Evolutionary conservation across 2,329 filamentous ascomycete species (phyloP), one percentile per base, ranked within the genome.

Genomic region (Canariomyces notabilis): DNA sequence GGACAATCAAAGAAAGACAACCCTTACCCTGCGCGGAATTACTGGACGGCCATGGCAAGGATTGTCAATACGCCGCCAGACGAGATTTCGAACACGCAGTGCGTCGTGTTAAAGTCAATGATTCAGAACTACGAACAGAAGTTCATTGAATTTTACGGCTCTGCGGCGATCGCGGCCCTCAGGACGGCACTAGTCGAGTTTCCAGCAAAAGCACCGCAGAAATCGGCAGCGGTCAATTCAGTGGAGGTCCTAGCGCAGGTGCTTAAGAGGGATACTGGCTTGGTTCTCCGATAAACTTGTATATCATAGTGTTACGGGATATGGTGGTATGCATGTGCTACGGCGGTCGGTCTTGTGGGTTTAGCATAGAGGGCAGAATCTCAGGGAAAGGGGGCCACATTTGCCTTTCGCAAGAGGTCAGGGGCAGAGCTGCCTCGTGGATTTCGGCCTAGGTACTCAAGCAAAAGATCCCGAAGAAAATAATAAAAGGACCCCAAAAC

Each of bases 111-210:
- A 33, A 79, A 82, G 48, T 73, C 80, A 6, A 82, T 91, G 76
- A 78, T 91, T 22, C 76, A 85, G 44, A 79, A 83, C 19, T 85
- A 85, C 51, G 83, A 88, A 52, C 75, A 80, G 44, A 82, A 85
- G 15, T 89, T 97, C 58, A 69, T 96, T 39, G 72, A 74, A 12
- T 88, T 93, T 56, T 98, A 90, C 59, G 91, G 90, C 1, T 82
- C 80, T 40, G 80, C 85, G 6, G 90, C 80, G 0, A 63, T 86
- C n/a, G 84, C 79, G 0, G 80, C 87, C 1, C 64, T 96, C 54
- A 74, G 81, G 31, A 72, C 79, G 42, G 87, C 86, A 0, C 69
- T 91, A 20, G 65, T 93, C n/a, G 83, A 88, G 11, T 83, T 93
- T 39, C 89, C 88, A 1, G 68, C 68, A 20, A 73, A 69, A 46